phyloP scores from a whole-genome alignment of 1,284 basidiomycete genomes.

The Leccinum pseudoinsigne region DNA sequence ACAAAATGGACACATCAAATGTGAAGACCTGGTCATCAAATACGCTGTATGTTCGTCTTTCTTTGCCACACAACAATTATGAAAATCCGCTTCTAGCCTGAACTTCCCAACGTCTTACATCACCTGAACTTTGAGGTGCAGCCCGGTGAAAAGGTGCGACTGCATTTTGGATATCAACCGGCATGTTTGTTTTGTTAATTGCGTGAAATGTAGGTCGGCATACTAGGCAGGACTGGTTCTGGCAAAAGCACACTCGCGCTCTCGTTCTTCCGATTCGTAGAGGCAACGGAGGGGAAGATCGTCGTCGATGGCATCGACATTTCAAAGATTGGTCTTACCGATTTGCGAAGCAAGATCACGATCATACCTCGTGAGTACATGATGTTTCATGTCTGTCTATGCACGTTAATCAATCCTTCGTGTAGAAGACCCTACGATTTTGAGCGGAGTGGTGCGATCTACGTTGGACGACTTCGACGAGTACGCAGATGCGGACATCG shows the following conservation, averaged over 20 bases:
- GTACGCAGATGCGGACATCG: constrained; percentile 85
- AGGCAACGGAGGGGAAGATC: constrained; percentile 82
- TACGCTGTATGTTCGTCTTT: constrained; percentile 68
- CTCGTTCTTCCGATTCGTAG: constrained; percentile 95
- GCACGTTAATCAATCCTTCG: not conserved
- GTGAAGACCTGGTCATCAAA: constrained; percentile 80
- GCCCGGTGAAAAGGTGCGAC: constrained; percentile 68
- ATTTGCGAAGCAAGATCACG: constrained; percentile 81
- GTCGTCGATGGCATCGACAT: constrained; percentile 90
- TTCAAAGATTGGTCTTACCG: constrained; percentile 81
- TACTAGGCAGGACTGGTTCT: constrained; percentile 88
- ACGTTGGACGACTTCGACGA: constrained; percentile 92
- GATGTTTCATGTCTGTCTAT: not conserved
- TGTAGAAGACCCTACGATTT: constrained; percentile 85
- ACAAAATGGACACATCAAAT: constrained; percentile 69
- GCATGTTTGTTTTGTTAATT: constrained; percentile 8
- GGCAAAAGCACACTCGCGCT: constrained; percentile 91
- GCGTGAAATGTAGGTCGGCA: constrained; percentile 58
- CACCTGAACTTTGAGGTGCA: constrained; percentile 75
- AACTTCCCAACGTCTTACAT: constrained; percentile 86
- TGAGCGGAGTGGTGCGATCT: constrained; percentile 84
- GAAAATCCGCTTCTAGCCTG: constrained; percentile 49
- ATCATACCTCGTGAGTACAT: constrained; percentile 84
- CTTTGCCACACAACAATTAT: constrained; percentile 1
- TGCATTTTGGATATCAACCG: not conserved